phyloP scores from a whole-genome alignment of 2,329 filamentous ascomycete species.

The Coleophoma cylindrospora region DNA sequence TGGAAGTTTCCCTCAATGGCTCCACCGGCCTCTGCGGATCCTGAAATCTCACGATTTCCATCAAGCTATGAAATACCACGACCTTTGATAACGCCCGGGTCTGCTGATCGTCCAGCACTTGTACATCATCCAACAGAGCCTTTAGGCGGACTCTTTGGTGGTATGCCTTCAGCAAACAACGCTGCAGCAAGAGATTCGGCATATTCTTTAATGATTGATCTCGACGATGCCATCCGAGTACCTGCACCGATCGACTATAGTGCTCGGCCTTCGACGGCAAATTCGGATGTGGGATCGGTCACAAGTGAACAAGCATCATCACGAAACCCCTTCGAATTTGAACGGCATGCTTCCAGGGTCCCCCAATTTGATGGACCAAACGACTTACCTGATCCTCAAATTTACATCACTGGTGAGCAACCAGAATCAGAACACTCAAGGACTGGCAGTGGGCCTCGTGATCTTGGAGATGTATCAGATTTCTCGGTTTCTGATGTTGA shows the following conservation, averaged over 20 bases:
- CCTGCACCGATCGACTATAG: slow-evolving; percentile 34
- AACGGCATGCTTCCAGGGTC: slow-evolving; percentile 56
- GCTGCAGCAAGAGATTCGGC: slow-evolving; percentile 19
- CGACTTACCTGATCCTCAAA: slow-evolving; percentile 25
- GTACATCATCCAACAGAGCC: slow-evolving; percentile 49
- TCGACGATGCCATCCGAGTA: slow-evolving; percentile 41
- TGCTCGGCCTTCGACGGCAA: slow-evolving; percentile 22
- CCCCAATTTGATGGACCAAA: slow-evolving; percentile 22
- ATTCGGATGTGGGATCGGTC: slow-evolving; percentile 36
- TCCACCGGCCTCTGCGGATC: slow-evolving; percentile 46
- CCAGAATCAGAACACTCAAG: slow-evolving; percentile 28
- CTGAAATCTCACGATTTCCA: slow-evolving; percentile 47
- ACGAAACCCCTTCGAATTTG: slow-evolving; percentile 56
- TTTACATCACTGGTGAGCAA: slow-evolving; percentile 56
- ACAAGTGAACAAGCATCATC: slow-evolving; percentile 50
- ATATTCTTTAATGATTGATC: slow-evolving; percentile 38
- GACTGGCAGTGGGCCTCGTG: slow-evolving; percentile 11
- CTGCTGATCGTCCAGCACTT: slow-evolving; percentile 36
- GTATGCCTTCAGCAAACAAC: slow-evolving; percentile 2
- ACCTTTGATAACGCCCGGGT: slow-evolving; percentile 21
- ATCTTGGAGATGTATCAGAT: slow-evolving; percentile 23
- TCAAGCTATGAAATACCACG: slow-evolving; percentile 30
- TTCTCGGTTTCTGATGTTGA: slow-evolving; percentile 24
- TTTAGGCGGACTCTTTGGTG: slow-evolving; percentile 21
- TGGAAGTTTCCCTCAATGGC: slow-evolving; percentile 55